Percentiles rank a stretch among this genome's conserved stretches.
phyloP scores from a whole-genome alignment of 2,329 filamentous ascomycete species.

The Penicillium decumbens region DNA sequence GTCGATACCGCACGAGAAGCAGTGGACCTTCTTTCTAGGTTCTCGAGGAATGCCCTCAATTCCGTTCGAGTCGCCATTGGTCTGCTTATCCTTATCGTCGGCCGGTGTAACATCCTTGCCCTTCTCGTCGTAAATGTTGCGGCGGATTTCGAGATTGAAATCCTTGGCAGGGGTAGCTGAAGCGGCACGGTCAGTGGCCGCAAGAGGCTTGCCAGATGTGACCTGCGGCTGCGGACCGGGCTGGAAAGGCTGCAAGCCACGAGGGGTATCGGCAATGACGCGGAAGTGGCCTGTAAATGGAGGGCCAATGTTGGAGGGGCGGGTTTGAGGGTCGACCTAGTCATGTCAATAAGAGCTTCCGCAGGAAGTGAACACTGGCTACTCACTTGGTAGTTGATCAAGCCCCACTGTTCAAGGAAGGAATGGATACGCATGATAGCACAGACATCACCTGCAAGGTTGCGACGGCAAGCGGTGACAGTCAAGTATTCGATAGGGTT shows the following conservation, averaged over 20 bases:
- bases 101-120: conserved; percentile 75
- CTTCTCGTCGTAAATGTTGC: conserved; percentile 91
- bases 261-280: conserved; percentile 89
- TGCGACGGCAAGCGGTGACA: conserved; percentile 90
- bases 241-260: conserved; percentile 91
- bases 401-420: conserved; percentile 95
- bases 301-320: conserved; percentile 90
- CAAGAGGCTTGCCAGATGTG: conserved; percentile 57
- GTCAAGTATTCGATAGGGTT: conserved; percentile 96
- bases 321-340: conserved; percentile 91
- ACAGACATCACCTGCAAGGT: conserved; percentile 94
- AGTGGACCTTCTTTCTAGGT: conserved; percentile 67
- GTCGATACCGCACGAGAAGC: conserved; percentile 87
- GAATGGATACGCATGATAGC: conserved; percentile 98
- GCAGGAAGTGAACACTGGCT: background rate
- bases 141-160: conserved; percentile 84
- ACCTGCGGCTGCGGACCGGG: conserved; percentile 71
- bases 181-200: conserved; percentile 67
- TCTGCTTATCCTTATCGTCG: conserved; percentile 61
- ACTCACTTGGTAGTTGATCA: conserved; percentile 95
- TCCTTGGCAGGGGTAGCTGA: conserved; percentile 69
- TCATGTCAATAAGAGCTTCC: conserved; percentile 26
- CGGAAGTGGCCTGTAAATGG: conserved; percentile 98
- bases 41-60: conserved; percentile 54
- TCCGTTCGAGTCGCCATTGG: conserved; percentile 70